Evolutionary conservation across 2,329 filamentous ascomycete genomes (phyloP), one percentile per base, ranked within the genome.

Genomic region (Paraphaeosphaeria minitans): DNA sequence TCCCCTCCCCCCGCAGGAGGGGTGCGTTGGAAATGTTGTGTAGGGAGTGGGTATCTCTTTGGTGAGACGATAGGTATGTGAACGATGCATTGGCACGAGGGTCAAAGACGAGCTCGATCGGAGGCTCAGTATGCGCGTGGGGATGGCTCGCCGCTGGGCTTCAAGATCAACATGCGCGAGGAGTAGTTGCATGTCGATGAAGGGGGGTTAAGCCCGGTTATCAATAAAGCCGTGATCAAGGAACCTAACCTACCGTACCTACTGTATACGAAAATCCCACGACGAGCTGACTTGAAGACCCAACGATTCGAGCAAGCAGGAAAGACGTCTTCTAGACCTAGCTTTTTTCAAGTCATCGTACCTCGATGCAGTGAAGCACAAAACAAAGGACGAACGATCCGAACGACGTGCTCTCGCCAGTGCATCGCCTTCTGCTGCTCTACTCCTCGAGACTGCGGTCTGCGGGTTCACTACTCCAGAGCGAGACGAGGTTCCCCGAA

Each of bases 121-220:
- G 24, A 27, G 24, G 24, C 24, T 27, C 24, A 27, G 24, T 59
- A 59, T 27, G n/a, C 16, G 13, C 52, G 57, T 10, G 24, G 41
- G 13, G 47, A 48, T 0, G 37, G 43, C 27, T 33, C 13, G 13
- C 53, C 48, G 29, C 48, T 59, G 19, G 53, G 57, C 1, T 59
- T 56, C 53, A 56, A 59, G 41, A 56, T 59, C 24, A 31, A 29
- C 46, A 16, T 12, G 29, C 16, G 19, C 47, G 16, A 31, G 19
- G 47, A 46, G 42, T 13, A 22, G 42, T 6, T 7, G 27, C n/a
- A n/a, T n/a, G n/a, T n/a, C n/a, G n/a, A n/a, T n/a, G n/a, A n/a
- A n/a, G n/a, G n/a, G 14, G 16, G 13, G n/a, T 7, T 13, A n/a
- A 10, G n/a, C 8, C 22, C n/a, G 4, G n/a, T 21, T 19, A 22